Evolutionary conservation across 148 eudicot species (phyloP), one percentile per base, ranked within the genome.

Genomic region (Diospyros lotus): DNA sequence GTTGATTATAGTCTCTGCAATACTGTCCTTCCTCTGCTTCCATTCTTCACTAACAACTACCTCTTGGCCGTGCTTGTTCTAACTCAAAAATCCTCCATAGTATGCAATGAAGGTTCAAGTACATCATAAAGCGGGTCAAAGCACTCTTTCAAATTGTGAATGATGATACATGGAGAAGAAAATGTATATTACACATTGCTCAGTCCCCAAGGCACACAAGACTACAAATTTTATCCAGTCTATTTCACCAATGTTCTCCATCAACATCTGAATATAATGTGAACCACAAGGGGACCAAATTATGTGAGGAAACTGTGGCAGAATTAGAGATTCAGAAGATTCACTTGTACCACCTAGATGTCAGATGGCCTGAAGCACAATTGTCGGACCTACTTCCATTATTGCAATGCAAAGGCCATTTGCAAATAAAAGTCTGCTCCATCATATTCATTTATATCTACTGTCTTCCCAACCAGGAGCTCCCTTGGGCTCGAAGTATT

Each of bases 231-330:
- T 86, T 83, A 86, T 81, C 83, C 87, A 84, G 72, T 81, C 89
- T 39, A 77, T 73, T 72, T 84, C 83, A 75, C 85, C 80, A 51
- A 83, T 84, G 76, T 81, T 85, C 75, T 84, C 87, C 87, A 82
- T 77, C 53, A 84, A 65, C 61, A 77, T 66, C 66, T 73, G 78
- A 69, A 86, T 73, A 66, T 87, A 86, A 77, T 86, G 83, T n/a
- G 83, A 81, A 48, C 85, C 82, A 73, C 87, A 86, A 45, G 78
- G 89, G 64, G 87, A 86, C 87, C 89, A 86, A 73, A 86, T 84
- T 72, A 86, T 73, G 62, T 63, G 80, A 50, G 89, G 82, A 28
- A 81, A 86, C 70, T 80, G 84, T 15, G 81, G 45, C 41, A 75
- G 58, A n/a, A 80, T 79, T 64, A 79, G 50, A 2, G 89, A 81